Conservation (phyloP, 768 basidiomycete genomes). For the Xanthoconium stramineum region DNA sequence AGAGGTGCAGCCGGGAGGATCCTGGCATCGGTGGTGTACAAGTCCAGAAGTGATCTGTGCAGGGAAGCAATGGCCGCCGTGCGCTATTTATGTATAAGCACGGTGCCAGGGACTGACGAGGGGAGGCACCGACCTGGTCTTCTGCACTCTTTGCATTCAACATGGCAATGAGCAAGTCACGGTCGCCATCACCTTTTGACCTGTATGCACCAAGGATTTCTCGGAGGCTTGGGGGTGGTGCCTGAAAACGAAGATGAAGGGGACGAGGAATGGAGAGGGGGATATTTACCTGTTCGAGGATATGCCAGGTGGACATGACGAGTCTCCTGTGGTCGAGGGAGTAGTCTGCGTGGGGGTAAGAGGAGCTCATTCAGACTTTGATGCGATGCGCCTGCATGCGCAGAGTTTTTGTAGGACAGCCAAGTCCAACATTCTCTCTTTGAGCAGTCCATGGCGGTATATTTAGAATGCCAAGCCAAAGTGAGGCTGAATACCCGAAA, state of each 20-base stretch:
- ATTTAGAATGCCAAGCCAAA: conserved; percentile 44
- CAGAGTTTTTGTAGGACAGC: conserved; percentile 41
- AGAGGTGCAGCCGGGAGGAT: conserved; percentile 30
- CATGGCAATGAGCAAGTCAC: conserved; percentile 88
- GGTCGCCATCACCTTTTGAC: conserved; percentile 84
- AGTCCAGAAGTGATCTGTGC: conserved; percentile 68
- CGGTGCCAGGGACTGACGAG: neutral
- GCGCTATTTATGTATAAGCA: conserved; percentile 43
- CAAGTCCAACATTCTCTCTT: conserved; percentile 48
- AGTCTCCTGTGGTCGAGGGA: conserved; percentile 32
- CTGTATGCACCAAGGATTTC: conserved; percentile 87
- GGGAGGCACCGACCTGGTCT: conserved; percentile 65
- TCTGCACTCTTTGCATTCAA: conserved; percentile 90
- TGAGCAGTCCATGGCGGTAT: conserved; percentile 35
- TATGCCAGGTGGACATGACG: conserved; percentile 42
- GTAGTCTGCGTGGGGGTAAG: conserved; percentile 17
- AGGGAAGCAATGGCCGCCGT: conserved; percentile 67
- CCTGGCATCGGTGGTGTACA: conserved; percentile 34
- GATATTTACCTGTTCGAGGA: conserved; percentile 43
- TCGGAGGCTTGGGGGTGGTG: conserved; percentile 75
- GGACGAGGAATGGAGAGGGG: neutral
- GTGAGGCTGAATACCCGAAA: conserved; percentile 35
- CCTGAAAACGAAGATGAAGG: conserved; percentile 35
- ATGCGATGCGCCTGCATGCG: conserved; percentile 17
- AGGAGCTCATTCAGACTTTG: conserved; percentile 26